Percentiles rank a stretch among this genome's conserved stretches.
phyloP scores from a whole-genome alignment of 2,329 filamentous ascomycete species.

The Podosphaera xanthii region DNA sequence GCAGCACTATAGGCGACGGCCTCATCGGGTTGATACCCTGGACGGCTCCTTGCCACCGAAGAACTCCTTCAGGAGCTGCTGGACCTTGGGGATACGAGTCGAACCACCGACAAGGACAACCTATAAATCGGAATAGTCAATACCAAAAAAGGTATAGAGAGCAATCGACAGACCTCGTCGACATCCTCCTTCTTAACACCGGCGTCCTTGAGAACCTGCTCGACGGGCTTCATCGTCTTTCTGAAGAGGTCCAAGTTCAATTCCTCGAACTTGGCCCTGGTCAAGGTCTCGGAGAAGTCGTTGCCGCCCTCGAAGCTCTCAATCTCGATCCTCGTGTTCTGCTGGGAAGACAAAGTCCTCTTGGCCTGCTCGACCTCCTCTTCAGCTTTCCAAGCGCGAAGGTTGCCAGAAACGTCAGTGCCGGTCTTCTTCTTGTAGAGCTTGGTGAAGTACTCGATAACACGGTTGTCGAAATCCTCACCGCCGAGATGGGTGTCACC shows the following conservation, averaged over 20 bases:
- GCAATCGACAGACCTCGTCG: no score
- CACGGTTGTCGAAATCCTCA: conserved; percentile 95
- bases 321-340: conserved; percentile 85
- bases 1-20: conserved; percentile 95
- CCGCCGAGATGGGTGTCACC: conserved; percentile 95
- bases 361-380: conserved; percentile 99
- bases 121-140: no score
- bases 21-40: conserved; percentile 99
- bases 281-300: conserved; percentile 95
- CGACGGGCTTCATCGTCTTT: conserved; percentile 95
- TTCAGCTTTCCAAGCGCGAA: conserved; percentile 99
- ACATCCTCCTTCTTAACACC: conserved; percentile 92
- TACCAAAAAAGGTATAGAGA: no score
- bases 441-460: conserved; percentile 94
- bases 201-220: conserved; percentile 95
- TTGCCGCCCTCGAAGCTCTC: conserved; percentile 92
- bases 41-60: conserved; percentile 95
- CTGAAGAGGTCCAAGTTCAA: conserved; percentile 98
- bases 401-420: conserved; percentile 80
- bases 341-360: conserved; percentile 86
- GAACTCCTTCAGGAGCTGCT: conserved; percentile 83
- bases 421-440: conserved; percentile 95
- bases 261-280: conserved; percentile 97
- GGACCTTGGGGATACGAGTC: conserved; percentile 97
- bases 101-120: conserved; percentile 94